Evolutionary conservation across 768 basidiomycete species (phyloP).

Genomic region (Lactarius hatsudake): DNA sequence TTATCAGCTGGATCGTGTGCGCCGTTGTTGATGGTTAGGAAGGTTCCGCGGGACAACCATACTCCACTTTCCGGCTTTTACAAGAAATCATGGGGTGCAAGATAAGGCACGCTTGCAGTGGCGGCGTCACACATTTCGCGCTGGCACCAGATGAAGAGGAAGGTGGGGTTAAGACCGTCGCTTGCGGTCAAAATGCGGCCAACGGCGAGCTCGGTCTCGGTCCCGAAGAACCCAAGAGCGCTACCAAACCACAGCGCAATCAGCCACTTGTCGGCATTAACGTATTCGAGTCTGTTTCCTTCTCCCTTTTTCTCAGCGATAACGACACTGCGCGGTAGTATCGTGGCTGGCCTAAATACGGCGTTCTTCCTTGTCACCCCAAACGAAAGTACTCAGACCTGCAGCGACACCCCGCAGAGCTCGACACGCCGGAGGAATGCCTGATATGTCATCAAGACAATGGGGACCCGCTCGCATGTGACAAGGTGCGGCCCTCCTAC

Average conservation of each 20-base stretch:
- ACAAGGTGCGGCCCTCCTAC: slow-evolving; percentile 59
- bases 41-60: slow-evolving; percentile 89
- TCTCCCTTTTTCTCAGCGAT: background rate
- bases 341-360: slow-evolving; percentile 85
- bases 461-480: slow-evolving; percentile 88
- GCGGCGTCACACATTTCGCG: slow-evolving; percentile 89
- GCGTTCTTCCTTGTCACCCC: slow-evolving; percentile 81
- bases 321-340: slow-evolving; percentile 41
- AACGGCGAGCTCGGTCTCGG: slow-evolving; percentile 86
- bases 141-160: slow-evolving; percentile 73
- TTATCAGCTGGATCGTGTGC: background rate
- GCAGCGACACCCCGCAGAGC: slow-evolving; percentile 73
- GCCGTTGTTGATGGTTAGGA: slow-evolving; percentile 12
- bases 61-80: slow-evolving; percentile 81
- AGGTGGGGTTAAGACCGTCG: slow-evolving; percentile 70
- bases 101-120: slow-evolving; percentile 62
- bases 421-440: slow-evolving; percentile 68
- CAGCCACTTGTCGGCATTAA: slow-evolving; percentile 71
- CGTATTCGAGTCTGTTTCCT: slow-evolving; percentile 62
- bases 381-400: slow-evolving; percentile 70
- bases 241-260: slow-evolving; percentile 77
- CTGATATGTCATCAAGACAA: slow-evolving; percentile 67
- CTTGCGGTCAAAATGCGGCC: slow-evolving; percentile 84
- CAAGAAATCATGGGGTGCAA: slow-evolving; percentile 90
- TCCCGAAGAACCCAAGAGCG: slow-evolving; percentile 75